phyloP scores from a whole-genome alignment of 768 basidiomycete genomes.

The Podaxis carcinomalis region DNA sequence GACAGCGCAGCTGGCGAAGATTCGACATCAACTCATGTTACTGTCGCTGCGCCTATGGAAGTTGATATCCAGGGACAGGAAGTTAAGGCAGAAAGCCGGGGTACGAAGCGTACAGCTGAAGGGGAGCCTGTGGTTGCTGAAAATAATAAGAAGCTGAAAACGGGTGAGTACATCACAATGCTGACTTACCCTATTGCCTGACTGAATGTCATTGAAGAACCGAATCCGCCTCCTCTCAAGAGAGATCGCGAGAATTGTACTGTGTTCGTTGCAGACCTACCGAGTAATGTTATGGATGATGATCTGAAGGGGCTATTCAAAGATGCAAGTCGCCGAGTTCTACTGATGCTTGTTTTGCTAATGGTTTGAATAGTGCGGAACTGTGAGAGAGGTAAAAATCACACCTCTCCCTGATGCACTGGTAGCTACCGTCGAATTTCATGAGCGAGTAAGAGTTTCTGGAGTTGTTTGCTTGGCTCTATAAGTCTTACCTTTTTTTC shows the following conservation, averaged over 20 bases:
- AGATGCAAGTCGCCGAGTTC: constrained; percentile 51
- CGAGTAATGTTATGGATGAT: constrained; percentile 49
- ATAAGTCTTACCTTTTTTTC: neutral
- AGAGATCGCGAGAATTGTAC: constrained; percentile 97
- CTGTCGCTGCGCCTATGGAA: constrained; percentile 22
- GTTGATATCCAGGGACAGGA: neutral
- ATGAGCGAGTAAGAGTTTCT: constrained; percentile 43
- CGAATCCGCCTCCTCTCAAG: constrained; percentile 48
- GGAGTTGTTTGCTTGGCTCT: neutral
- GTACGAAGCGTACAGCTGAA: constrained; percentile 63
- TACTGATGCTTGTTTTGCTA: neutral
- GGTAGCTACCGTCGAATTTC: constrained; percentile 90
- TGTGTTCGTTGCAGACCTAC: constrained; percentile 79
- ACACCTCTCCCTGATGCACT: constrained; percentile 51
- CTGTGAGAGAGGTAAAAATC: constrained; percentile 80
- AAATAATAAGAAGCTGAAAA: constrained; percentile 52
- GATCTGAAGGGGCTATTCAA: constrained; percentile 76
- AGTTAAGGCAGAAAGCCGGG: constrained; percentile 23
- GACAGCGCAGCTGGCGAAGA: constrained; percentile 40
- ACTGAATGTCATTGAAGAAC: constrained; percentile 27
- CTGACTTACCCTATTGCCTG: neutral
- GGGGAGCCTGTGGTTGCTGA: constrained; percentile 37
- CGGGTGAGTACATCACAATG: constrained; percentile 38
- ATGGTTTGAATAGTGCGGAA: constrained; percentile 64
- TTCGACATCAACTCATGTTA: constrained; percentile 31